A percentile compares a stretch with the other conserved stretches of the same genome.
Conservation (phyloP, 2,329 filamentous ascomycete genomes). For the Clarireedia hainanense region DNA sequence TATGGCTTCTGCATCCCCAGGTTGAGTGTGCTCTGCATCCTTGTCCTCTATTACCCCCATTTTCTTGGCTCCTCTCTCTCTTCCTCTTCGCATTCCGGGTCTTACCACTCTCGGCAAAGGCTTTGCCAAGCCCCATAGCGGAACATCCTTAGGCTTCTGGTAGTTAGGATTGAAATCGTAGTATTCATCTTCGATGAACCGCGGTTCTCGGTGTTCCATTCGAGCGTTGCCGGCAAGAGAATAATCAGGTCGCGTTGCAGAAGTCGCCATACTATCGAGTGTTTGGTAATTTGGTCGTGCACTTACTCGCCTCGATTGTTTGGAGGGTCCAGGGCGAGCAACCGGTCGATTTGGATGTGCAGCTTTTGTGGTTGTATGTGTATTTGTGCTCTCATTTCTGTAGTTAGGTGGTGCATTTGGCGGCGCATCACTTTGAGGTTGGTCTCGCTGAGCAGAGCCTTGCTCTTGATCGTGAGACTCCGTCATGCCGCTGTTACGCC, state of each 20-base stretch:
- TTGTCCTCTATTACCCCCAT: slow-evolving; percentile 7
- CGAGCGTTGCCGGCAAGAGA: slow-evolving; percentile 1
- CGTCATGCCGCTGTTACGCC: neutral
- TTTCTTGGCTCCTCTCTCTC: neutral
- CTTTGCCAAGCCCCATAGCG: slow-evolving; percentile 17
- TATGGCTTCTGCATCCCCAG: slow-evolving; percentile 7
- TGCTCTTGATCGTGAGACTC: neutral
- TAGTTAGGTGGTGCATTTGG: neutral
- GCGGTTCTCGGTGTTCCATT: neutral
- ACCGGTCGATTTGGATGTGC: neutral
- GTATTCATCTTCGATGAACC: slow-evolving; percentile 13
- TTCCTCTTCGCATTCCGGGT: slow-evolving; percentile 12
- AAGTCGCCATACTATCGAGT: neutral
- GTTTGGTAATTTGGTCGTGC: neutral
- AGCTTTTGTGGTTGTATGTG: neutral
- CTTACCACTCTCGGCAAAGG: slow-evolving; percentile 15
- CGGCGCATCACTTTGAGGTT: neutral
- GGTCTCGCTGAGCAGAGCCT: neutral
- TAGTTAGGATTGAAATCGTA: slow-evolving; percentile 15
- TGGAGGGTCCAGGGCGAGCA: neutral
- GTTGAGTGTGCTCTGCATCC: slow-evolving; percentile 4
- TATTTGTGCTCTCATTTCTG: neutral
- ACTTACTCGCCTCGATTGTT: neutral
- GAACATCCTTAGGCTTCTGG: slow-evolving; percentile 9
- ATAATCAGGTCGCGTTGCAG: neutral